Evolutionary conservation across 106 monocot species (phyloP), one percentile per base, ranked within the genome.

Genomic region (Dioscorea zingiberensis): DNA sequence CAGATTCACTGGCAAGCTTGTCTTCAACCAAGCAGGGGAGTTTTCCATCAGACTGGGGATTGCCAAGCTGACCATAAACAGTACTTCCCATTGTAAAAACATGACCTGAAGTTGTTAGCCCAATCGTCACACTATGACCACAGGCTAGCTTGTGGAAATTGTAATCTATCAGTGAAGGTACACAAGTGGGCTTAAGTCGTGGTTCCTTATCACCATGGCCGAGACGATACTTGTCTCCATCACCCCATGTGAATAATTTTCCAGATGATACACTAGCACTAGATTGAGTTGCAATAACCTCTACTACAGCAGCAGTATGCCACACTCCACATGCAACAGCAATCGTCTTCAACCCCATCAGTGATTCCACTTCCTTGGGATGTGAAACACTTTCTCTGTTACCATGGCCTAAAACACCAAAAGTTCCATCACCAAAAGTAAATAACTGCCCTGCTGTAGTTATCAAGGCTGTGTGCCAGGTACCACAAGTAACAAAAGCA

Each of bases 231-330:
- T 90, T 94, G 56, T 94, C 94, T 53, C 94, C 94, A 85, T 94
- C 94, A 49, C 94, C 94, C 94, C 94, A 95, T 4, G 91, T 95
- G 46, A 95, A 95, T 58, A 95, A 74, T 67, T 95, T 95, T 58
- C 91, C 94, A 58, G 87, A 95, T 27, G 83, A 82, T 23, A 69
- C 62, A 59, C 74, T 73, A 17, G 76, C 69, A 77, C 73, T 91
- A 55, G 90, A 90, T 58, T 95, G 94, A 15, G 87, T 75, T 38
- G 80, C 86, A 47, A 95, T 95, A 63, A 94, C 90, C 56, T 94
- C 94, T 30, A 94, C 84, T 1, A 85, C 80, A 56, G 94, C 90
- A 72, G 90, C 90, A 25, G 94, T 94, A 59, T 94, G 94, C 94
- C 94, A 94, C 16, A 94, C 90, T 21, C 94, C 94, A 80, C 94